Percentiles rank a stretch among this genome's conserved stretches.
These are phyloP conservation scores for Spinellus fusiger DNA, from an alignment of 192 early-diverging fungal species.

Conservation along the genomic window DNA sequence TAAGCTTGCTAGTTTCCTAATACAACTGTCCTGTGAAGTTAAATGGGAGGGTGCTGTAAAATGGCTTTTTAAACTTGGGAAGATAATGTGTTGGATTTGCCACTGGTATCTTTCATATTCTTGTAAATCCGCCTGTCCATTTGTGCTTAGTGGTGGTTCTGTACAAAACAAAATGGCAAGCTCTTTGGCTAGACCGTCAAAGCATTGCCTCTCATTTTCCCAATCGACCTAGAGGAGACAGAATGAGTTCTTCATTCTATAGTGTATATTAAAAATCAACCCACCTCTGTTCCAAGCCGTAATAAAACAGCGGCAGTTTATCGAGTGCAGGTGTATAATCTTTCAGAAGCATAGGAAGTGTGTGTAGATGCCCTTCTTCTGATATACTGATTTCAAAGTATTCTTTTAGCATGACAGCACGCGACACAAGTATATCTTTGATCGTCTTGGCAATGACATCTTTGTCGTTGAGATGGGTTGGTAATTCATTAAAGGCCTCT, in stretches of 20 bases:
- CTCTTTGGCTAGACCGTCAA: constrained; percentile 64
- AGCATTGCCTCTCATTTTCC: constrained; percentile 81
- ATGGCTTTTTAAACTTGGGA: constrained; percentile 70
- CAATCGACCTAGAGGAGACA: constrained; percentile 61
- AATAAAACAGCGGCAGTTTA: constrained; percentile 84
- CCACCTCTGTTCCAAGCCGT: constrained; percentile 71
- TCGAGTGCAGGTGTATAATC: constrained; percentile 79
- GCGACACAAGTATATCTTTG: constrained; percentile 36
- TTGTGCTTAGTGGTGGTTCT: constrained; percentile 34
- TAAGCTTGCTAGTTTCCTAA: constrained; percentile 77
- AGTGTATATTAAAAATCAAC: too few relatives aligned
- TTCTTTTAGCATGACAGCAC: constrained; percentile 79
- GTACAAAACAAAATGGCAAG: constrained; percentile 60
- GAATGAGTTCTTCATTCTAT: neutral
- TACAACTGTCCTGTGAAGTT: constrained; percentile 35
- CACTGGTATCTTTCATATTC: constrained; percentile 46
- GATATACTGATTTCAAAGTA: constrained; percentile 79
- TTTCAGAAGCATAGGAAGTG: constrained; percentile 75
- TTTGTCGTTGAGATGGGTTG: constrained; percentile 42
- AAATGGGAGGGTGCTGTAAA: constrained; percentile 64
- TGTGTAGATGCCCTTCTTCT: constrained; percentile 53
- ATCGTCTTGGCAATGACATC: constrained; percentile 58
- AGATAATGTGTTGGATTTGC: constrained; percentile 72
- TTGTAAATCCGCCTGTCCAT: constrained; percentile 6
- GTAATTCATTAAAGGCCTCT: constrained; percentile 35